Base-by-base conservation (phyloP, 345 rosid species). In the Linum tenue region DNA sequence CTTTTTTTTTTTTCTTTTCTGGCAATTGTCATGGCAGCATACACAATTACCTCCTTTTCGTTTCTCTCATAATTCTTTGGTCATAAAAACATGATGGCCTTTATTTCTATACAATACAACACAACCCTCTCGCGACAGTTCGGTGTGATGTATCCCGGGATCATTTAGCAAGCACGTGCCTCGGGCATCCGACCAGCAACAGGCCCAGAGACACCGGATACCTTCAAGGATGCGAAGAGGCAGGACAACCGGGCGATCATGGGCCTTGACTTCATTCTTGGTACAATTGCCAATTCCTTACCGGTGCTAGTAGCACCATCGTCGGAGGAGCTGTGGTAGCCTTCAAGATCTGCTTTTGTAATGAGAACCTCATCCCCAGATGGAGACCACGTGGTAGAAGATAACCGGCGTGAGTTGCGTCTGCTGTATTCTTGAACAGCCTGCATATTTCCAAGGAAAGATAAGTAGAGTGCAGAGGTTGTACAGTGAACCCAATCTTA, bases 321-420 rank as follows among this genome's bases (percentile, higher is more conserved):
- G 39, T 77, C 82, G 16, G 37, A 55, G 44, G 73, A 22, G 63
- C 84, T 69, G 9, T 75, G 73, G 43, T 82, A 84, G 17, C 89
- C 86, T 79, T 84, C 89, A 31, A 82, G 86, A 73, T 82, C 89
- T 9, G 79, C 89, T 63, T 82, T 78, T 60, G 86, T 80, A 62
- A 82, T 80, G 59, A 82, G 65, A 66, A 82, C 86, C 38, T 74
- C 81, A 63, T 84, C 89, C 5, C 64, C 71, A 7, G 81, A 74
- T 7, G 79, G 81, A 65, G 82, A 76, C 48, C 37, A 56, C n/a
- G 67, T 14, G 8, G 65, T 40, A 37, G 63, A 50, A 12, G 72
- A 22, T 22, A 22, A 22, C 31, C 31, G 31, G 16, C 9, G 50
- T 43, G 62, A 68, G 39, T 41, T 77, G 39, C 57, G 67, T 64